These are phyloP conservation scores for Debaryomycetaceae sp. DNA, from an alignment of 1,139 yeast genomes.

Conservation along the genomic window DNA sequence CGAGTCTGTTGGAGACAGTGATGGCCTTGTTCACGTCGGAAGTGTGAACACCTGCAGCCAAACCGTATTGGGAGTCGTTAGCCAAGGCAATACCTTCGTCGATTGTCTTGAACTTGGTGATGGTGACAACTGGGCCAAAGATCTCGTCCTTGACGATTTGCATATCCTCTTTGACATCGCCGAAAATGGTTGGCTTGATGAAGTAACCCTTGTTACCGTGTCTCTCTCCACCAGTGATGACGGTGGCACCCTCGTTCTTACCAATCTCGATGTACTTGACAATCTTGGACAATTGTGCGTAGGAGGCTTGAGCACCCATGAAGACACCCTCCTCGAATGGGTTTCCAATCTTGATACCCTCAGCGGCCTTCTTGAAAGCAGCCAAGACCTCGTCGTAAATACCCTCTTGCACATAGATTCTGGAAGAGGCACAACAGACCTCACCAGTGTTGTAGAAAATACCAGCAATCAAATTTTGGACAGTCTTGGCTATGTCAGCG, in stretches of 20 bases:
- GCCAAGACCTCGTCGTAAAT: constrained; percentile 65
- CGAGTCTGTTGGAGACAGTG: constrained; percentile 20
- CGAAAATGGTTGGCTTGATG: constrained; percentile 75
- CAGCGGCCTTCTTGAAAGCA: constrained; percentile 58
- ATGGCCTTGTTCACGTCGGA: constrained; percentile 49
- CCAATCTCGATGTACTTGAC: constrained; percentile 71
- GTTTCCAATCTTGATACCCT: constrained; percentile 61
- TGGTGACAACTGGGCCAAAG: constrained; percentile 81
- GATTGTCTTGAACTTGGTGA: constrained; percentile 65
- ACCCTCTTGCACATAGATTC: constrained; percentile 73
- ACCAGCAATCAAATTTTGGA: constrained; percentile 52
- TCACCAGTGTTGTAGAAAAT: constrained; percentile 81
- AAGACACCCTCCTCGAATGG: constrained; percentile 69
- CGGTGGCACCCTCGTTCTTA: constrained; percentile 68
- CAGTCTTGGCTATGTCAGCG: constrained; percentile 63
- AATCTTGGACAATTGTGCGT: constrained; percentile 71
- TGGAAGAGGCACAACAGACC: constrained; percentile 86
- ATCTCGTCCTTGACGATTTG: constrained; percentile 77
- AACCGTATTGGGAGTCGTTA: constrained; percentile 73
- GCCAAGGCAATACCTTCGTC: constrained; percentile 72
- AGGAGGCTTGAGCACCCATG: constrained; percentile 87
- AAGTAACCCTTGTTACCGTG: constrained; percentile 68
- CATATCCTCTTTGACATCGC: constrained; percentile 65
- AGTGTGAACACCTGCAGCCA: constrained; percentile 79
- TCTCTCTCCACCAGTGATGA: constrained; percentile 77